Evolutionary conservation across 306 rosid genomes (phyloP).

Genomic region (Glycine tomentella): DNA sequence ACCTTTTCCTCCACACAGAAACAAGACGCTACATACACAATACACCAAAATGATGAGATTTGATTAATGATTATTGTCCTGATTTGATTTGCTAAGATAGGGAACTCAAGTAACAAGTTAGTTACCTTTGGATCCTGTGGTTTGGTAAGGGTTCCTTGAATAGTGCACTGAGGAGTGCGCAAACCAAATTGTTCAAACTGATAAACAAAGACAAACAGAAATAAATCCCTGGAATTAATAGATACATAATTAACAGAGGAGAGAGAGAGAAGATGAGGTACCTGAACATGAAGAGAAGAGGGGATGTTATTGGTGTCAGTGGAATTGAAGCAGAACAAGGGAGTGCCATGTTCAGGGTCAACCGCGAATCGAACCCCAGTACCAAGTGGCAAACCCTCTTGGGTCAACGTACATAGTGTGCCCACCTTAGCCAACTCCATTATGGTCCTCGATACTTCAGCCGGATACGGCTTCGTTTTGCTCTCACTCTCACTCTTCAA

Average conservation of each 20-base stretch:
- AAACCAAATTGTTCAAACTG: slow-evolving; percentile 79
- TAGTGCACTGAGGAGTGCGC: slow-evolving; percentile 91
- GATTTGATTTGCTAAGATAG: neutral
- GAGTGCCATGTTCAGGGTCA: slow-evolving; percentile 76
- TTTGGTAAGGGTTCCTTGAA: slow-evolving; percentile 77
- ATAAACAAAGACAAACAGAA: neutral
- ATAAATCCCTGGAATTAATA: neutral
- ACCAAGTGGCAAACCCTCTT: slow-evolving; percentile 78
- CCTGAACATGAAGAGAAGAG: slow-evolving; percentile 91
- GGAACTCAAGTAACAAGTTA: slow-evolving; percentile 6
- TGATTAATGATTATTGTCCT: neutral
- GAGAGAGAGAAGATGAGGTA: neutral
- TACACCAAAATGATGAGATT: neutral
- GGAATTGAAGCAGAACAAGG: slow-evolving; percentile 67
- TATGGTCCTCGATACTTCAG: slow-evolving; percentile 86
- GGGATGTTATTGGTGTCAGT: slow-evolving; percentile 35
- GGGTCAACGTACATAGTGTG: slow-evolving; percentile 68
- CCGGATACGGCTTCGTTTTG: slow-evolving; percentile 69
- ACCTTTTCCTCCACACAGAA: slow-evolving; percentile 79
- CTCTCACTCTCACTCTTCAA: slow-evolving; percentile 39
- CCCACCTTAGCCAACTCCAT: slow-evolving; percentile 80
- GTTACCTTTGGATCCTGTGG: slow-evolving; percentile 58
- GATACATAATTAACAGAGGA: neutral
- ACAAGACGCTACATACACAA: slow-evolving; percentile 59
- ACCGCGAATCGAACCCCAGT: slow-evolving; percentile 80